phyloP scores from a whole-genome alignment of 257 asterid genomes.

The Solanum bukasovii region DNA sequence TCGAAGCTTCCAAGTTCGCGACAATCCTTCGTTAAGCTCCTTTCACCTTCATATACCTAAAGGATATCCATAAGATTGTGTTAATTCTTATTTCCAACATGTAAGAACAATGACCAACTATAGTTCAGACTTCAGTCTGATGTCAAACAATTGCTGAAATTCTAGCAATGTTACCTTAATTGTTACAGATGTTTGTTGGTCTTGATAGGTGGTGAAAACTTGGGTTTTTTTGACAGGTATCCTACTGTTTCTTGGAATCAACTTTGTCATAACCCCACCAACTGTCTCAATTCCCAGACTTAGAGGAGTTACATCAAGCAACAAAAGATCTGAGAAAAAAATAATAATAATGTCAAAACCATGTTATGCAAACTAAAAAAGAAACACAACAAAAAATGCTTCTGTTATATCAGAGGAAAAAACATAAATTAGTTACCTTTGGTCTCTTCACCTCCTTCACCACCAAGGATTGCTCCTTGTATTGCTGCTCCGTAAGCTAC shows the following conservation, averaged over 20 bases:
- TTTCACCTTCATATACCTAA: constrained; percentile 19
- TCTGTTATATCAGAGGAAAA: background rate
- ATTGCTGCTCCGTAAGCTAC: constrained; percentile 24
- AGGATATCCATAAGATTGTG: background rate
- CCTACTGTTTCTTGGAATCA: constrained; percentile 14
- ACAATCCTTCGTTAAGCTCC: constrained; percentile 14
- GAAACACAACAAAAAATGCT: background rate
- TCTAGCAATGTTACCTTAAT: constrained; percentile 6
- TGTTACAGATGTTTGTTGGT: constrained; percentile 10
- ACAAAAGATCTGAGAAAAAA: background rate
- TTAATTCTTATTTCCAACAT: background rate
- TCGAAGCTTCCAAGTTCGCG: constrained; percentile 15
- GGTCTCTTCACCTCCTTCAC: constrained; percentile 8
- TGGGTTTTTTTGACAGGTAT: constrained; percentile 17
- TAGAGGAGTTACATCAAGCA: constrained; percentile 13
- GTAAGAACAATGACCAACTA: background rate
- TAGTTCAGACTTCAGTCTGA: background rate
- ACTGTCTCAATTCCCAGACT: constrained; percentile 16
- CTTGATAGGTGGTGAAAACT: constrained; percentile 18
- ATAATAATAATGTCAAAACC: background rate
- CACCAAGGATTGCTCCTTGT: constrained; percentile 19
- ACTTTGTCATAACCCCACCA: constrained; percentile 21
- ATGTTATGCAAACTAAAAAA: background rate
- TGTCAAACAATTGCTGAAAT: background rate
- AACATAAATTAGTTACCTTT: background rate